These are phyloP conservation scores for Curvularia hawaiiensis DNA, from an alignment of 2,329 filamentous ascomycete genomes.

Conservation along the genomic window DNA sequence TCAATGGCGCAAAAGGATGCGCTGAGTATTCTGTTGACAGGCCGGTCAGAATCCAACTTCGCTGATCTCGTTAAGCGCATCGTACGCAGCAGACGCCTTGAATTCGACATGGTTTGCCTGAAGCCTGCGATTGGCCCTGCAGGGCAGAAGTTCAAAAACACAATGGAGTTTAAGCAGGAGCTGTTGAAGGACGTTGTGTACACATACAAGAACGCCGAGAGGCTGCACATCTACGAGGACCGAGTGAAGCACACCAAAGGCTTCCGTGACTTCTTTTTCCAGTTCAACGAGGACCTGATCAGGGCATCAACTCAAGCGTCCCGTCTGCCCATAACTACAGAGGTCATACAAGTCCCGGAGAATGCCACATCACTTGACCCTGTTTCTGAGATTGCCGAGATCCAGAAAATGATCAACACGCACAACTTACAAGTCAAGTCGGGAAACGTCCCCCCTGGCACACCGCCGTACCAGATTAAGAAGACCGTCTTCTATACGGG, in stretches of 20 bases:
- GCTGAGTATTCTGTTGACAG: slow-evolving; percentile 84
- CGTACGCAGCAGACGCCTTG: slow-evolving; percentile 73
- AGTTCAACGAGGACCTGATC: slow-evolving; percentile 71
- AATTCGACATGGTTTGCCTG: slow-evolving; percentile 86
- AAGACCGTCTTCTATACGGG: slow-evolving; percentile 91
- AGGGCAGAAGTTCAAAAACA: slow-evolving; percentile 77
- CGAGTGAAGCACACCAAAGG: slow-evolving; percentile 70
- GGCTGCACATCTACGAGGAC: slow-evolving; percentile 74
- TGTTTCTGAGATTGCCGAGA: slow-evolving; percentile 76
- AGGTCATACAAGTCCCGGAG: slow-evolving; percentile 87
- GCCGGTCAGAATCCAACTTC: slow-evolving; percentile 79
- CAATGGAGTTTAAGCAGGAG: slow-evolving; percentile 90
- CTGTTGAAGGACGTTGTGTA: slow-evolving; percentile 81
- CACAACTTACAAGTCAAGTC: slow-evolving; percentile 71
- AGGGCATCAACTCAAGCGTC: slow-evolving; percentile 50
- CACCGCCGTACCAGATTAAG: slow-evolving; percentile 70
- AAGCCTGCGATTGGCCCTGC: slow-evolving; percentile 85
- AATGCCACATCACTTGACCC: slow-evolving; percentile 75
- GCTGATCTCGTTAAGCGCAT: slow-evolving; percentile 82
- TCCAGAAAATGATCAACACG: slow-evolving; percentile 86
- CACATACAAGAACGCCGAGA: slow-evolving; percentile 82
- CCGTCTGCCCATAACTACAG: slow-evolving; percentile 70
- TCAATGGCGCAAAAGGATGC: slow-evolving; percentile 85
- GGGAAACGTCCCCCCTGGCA: slow-evolving; percentile 51
- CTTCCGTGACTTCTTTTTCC: slow-evolving; percentile 83